phyloP scores from a whole-genome alignment of 768 basidiomycete species.

The Termitomyces sp. region DNA sequence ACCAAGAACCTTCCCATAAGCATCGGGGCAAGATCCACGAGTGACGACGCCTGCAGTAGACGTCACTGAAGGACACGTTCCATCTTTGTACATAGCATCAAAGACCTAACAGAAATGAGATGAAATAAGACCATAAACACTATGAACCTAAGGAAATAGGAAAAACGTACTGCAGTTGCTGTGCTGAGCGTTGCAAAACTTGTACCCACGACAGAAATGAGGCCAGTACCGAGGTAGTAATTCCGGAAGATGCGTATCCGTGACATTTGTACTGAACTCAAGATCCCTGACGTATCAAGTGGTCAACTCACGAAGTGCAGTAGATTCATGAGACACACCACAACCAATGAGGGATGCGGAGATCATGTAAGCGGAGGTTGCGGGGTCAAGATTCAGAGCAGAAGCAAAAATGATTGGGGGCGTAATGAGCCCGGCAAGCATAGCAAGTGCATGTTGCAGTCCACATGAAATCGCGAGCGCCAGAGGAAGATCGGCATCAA shows the following conservation, averaged over 20 bases:
- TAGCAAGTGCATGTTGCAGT: slow-evolving; percentile 71
- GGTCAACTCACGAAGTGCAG: background rate
- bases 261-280: slow-evolving; percentile 78
- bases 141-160: background rate
- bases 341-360: slow-evolving; percentile 78
- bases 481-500: slow-evolving; percentile 69
- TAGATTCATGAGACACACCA: slow-evolving; percentile 35
- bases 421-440: slow-evolving; percentile 79
- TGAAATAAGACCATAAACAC: background rate
- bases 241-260: slow-evolving; percentile 51
- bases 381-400: slow-evolving; percentile 49
- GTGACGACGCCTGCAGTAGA: slow-evolving; percentile 54
- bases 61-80: slow-evolving; percentile 63
- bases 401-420: slow-evolving; percentile 79
- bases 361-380: slow-evolving; percentile 69
- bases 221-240: slow-evolving; percentile 74
- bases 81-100: slow-evolving; percentile 69
- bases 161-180: slow-evolving; percentile 49
- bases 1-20: slow-evolving; percentile 76
- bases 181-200: slow-evolving; percentile 77
- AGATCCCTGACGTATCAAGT: slow-evolving; percentile 43
- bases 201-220: slow-evolving; percentile 77
- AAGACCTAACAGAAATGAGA: slow-evolving; percentile 47
- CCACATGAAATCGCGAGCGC: slow-evolving; percentile 69
- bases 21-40: slow-evolving; percentile 66